These are phyloP conservation scores for Exophiala dermatitidis DNA, from an alignment of 2,329 filamentous ascomycete species.

Conservation along the genomic window DNA sequence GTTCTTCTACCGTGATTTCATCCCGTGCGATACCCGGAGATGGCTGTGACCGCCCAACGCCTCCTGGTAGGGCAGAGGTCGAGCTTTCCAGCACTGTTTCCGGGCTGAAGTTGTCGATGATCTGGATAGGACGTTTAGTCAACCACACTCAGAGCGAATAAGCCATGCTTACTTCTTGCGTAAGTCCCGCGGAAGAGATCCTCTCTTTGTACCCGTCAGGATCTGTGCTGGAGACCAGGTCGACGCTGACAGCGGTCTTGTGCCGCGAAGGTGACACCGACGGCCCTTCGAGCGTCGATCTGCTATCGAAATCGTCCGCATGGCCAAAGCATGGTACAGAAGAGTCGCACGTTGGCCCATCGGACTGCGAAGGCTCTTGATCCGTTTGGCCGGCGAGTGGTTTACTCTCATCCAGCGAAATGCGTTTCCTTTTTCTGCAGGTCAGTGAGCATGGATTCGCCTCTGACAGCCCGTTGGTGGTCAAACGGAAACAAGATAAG, in stretches of 20 bases:
- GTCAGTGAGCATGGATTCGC: not conserved
- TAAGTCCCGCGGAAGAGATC: slow-evolving; percentile 16
- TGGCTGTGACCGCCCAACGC: slow-evolving; percentile 20
- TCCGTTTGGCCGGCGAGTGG: not conserved
- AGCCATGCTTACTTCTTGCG: slow-evolving; percentile 11
- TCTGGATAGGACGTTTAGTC: slow-evolving; percentile 20
- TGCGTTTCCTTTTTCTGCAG: slow-evolving; percentile 2
- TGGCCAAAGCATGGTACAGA: slow-evolving; percentile 17
- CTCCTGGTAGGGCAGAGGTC: slow-evolving; percentile 16
- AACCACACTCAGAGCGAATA: slow-evolving; percentile 10
- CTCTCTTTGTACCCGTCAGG: slow-evolving; percentile 14
- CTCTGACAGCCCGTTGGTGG: not conserved
- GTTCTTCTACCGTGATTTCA: slow-evolving; percentile 15
- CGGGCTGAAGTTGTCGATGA: slow-evolving; percentile 20
- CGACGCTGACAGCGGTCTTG: slow-evolving; percentile 11
- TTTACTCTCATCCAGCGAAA: not conserved
- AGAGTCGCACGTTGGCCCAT: slow-evolving; percentile 1
- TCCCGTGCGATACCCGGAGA: slow-evolving; percentile 31
- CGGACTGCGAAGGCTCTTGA: not conserved
- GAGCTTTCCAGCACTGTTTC: slow-evolving; percentile 17
- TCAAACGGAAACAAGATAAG: too few relatives aligned
- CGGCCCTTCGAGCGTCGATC: slow-evolving; percentile 5
- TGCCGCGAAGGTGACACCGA: slow-evolving; percentile 25
- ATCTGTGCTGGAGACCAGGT: slow-evolving; percentile 10
- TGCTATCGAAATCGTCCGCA: slow-evolving; percentile 6